These are phyloP conservation scores for Rhododendron ferrugineum DNA, from an alignment of 148 eudicot genomes.

Conservation along the genomic window DNA sequence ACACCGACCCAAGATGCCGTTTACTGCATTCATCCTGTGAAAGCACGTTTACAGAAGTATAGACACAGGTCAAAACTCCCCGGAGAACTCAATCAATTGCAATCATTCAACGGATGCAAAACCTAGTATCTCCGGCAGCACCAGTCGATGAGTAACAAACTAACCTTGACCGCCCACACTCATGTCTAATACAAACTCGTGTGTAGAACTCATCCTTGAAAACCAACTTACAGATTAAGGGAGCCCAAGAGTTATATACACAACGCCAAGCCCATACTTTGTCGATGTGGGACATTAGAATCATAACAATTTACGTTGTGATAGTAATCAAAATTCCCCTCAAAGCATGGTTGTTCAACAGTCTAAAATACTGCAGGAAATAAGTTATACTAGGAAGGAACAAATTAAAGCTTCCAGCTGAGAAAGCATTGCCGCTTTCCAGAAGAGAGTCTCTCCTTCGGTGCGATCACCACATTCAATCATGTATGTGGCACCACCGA, in stretches of 20 bases:
- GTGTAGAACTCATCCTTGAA: too few species aligned
- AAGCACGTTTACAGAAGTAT: neutral
- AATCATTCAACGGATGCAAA: neutral
- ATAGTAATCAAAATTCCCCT: neutral
- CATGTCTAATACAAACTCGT: neutral
- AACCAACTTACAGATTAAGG: too few species aligned
- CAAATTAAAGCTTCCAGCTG: neutral
- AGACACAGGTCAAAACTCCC: neutral
- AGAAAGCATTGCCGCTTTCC: neutral
- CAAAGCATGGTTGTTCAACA: neutral
- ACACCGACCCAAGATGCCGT: neutral
- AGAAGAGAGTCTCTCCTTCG: neutral
- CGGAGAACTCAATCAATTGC: neutral
- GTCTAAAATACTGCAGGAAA: neutral
- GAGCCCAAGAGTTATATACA: too few species aligned
- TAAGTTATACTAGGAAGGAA: neutral
- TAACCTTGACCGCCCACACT: neutral
- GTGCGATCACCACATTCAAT: neutral
- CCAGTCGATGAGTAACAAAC: neutral
- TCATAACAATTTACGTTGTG: neutral
- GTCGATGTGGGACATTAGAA: too few species aligned
- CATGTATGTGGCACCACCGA: neutral
- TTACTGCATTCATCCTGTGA: neutral
- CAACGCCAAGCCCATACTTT: too few species aligned
- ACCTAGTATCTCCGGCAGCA: neutral